Conservation (phyloP, 106 monocot species). For the Amphibolis antarctica region DNA sequence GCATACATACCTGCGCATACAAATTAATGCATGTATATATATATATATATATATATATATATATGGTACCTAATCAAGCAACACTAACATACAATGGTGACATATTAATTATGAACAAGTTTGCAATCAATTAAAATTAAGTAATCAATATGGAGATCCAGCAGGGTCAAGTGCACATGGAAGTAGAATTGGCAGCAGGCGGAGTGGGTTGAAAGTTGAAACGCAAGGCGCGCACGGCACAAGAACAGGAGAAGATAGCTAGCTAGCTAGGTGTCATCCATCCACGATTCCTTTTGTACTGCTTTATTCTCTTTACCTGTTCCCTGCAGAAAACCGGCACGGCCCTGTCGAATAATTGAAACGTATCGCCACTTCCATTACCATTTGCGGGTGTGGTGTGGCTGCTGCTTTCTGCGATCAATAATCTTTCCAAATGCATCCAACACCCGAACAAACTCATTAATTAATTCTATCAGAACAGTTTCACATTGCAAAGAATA, state of each 20-base stretch:
- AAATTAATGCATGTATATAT: neutral
- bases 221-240: neutral
- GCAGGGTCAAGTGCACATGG: too few relatives aligned
- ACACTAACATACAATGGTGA: too few relatives aligned
- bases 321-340: neutral
- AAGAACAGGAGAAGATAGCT: neutral
- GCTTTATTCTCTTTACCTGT: neutral
- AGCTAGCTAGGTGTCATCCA: neutral
- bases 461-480: too few relatives aligned
- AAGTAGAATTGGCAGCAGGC: too few relatives aligned
- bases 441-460: neutral
- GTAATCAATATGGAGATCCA: too few relatives aligned
- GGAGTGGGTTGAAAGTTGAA: too few relatives aligned
- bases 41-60: neutral
- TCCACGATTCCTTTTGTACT: neutral
- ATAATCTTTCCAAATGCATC: neutral
- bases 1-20: neutral
- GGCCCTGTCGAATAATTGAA: conserved; percentile 2
- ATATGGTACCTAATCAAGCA: too few relatives aligned
- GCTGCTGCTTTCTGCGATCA: neutral
- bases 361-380: neutral
- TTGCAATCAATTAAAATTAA: too few relatives aligned
- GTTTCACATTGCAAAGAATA: too few relatives aligned
- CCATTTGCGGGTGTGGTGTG: neutral
- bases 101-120: too few relatives aligned